A percentile compares a stretch with the other conserved stretches of the same genome.
These are phyloP conservation scores for Emmonsiellopsis sp. DNA, from an alignment of 2,329 filamentous ascomycete species.

Conservation along the genomic window DNA sequence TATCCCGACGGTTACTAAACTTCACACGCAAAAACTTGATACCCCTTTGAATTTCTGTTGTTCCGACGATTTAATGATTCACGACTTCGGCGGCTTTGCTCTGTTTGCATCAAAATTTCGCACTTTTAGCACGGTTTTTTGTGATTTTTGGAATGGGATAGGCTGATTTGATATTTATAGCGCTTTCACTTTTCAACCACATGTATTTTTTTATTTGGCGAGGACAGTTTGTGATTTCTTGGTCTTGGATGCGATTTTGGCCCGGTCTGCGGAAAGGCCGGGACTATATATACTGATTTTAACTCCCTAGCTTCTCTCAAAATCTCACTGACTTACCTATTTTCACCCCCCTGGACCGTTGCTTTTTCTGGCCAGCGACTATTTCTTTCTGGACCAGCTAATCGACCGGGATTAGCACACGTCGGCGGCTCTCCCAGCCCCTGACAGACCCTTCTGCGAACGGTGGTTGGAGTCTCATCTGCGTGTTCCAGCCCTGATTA, in stretches of 20 bases:
- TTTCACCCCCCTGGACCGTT: not conserved
- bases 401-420: not conserved
- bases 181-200: not conserved
- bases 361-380: not conserved
- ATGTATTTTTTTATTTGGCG: conserved; percentile 1
- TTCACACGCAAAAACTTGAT: not conserved
- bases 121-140: not conserved
- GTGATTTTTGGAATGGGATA: not conserved
- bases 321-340: not conserved
- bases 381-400: not conserved
- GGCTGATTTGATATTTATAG: not conserved
- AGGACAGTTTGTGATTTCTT: conserved; percentile 3
- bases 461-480: not conserved
- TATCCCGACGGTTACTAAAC: conserved; percentile 15
- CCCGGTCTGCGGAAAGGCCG: not conserved
- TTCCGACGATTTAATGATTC: conserved; percentile 10
- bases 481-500: not conserved
- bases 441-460: not conserved
- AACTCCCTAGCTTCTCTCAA: not conserved
- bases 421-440: not conserved
- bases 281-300: not conserved
- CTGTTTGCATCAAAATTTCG: conserved; percentile 1
- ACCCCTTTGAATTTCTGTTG: not conserved
- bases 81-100: conserved; percentile 4
- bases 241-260: conserved; percentile 7